Evolutionary conservation across 2,329 filamentous ascomycete species (phyloP).

Genomic region (Fusarium paranaense): DNA sequence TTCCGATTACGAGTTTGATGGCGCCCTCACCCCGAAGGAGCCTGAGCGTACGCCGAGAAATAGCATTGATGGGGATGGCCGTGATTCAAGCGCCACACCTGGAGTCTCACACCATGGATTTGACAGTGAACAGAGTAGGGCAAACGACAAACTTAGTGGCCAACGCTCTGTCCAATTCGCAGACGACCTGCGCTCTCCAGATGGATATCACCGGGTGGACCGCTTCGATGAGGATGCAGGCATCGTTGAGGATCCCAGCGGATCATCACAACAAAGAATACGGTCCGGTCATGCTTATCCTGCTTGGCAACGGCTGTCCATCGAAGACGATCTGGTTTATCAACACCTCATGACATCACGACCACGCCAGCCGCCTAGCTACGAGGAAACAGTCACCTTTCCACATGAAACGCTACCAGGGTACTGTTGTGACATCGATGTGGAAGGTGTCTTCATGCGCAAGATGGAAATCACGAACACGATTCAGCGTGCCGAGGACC

Average conservation of each 20-base stretch:
- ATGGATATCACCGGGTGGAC: neutral
- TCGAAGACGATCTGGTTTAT: neutral
- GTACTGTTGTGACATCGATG: neutral
- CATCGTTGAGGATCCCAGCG: neutral
- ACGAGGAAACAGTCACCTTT: neutral
- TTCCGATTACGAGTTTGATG: neutral
- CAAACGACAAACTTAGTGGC: neutral
- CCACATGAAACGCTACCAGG: neutral
- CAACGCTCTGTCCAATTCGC: neutral
- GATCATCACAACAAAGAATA: neutral
- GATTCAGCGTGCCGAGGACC: neutral
- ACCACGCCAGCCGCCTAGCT: neutral
- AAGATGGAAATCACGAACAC: neutral
- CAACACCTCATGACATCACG: neutral
- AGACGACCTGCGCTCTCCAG: no score
- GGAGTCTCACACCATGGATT: neutral
- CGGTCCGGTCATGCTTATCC: neutral
- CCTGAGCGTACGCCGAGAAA: neutral
- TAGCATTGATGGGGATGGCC: neutral
- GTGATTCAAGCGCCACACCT: neutral
- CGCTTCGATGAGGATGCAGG: neutral
- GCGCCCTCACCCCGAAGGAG: neutral
- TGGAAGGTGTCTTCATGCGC: neutral
- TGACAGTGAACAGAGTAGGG: neutral
- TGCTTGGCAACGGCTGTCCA: no score